Evolutionary conservation across 2,329 filamentous ascomycete genomes (phyloP), one percentile per base, ranked within the genome.

Genomic region (Ceratocystiopsis brevicomis): DNA sequence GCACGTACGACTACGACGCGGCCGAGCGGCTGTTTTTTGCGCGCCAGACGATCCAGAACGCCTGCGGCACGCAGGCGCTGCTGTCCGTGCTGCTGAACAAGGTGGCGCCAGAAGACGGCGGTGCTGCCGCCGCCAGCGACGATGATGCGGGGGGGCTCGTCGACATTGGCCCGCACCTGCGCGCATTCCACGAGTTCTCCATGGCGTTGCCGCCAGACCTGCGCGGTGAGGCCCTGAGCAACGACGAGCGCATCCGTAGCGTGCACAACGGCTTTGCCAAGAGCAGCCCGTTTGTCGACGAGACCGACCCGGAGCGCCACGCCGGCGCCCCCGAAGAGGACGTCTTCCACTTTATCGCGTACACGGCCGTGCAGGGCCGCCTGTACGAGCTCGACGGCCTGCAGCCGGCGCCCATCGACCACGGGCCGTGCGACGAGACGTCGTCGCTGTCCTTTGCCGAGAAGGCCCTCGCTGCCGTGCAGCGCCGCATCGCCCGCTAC

Each of bases 341-440:
- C 56, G 83, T 88, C 25, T 98, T 92, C 64, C 90, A 98, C 65
- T 98, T 98, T 61, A 86, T 98, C 54, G 90, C 87, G 32, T 98
- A 98, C 63, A 87, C 85, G 10, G 73, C 78, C 43, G 70, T 94
- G 51, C 73, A 80, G 56, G 80, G 78, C 50, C 76, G 66, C 5
- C 70, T 98, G 44, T 98, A 95, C 67, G 90, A 98, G 64, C 72
- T 98, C 42, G 90, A 98, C 61, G 90, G 90, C 16, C 68, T 98
- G 50, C 88, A 96, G 62, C 85, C 86, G 4, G 81, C 83, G 45
- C 90, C 90, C 44, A 95, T 98, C 53, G 77, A 75, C 41, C 90
- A 98, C 61, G 90, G 88, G 25, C 50, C 71, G 4, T 92, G 86
- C 1, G 55, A 64, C 6, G 34, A 35, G 33, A n/a, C 71, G 73